phyloP scores from a whole-genome alignment of 495 filamentous ascomycete genomes.

The Xylaria longipes region DNA sequence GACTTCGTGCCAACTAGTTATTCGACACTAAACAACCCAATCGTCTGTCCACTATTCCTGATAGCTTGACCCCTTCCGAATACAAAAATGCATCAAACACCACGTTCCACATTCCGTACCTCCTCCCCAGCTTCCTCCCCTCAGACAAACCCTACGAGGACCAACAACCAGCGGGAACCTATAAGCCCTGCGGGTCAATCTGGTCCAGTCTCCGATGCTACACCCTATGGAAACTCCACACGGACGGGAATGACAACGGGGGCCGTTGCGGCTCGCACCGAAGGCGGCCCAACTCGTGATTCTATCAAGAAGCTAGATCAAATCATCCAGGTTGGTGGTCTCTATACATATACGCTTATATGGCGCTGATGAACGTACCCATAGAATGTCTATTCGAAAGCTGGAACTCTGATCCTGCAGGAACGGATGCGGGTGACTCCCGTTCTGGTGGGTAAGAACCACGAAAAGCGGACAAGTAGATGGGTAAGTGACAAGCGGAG shows the following conservation, averaged over 20 bases:
- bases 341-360: background rate
- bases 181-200: constrained; percentile 44
- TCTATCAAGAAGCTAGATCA: constrained; percentile 80
- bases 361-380: background rate
- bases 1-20: background rate
- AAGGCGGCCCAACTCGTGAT: constrained; percentile 61
- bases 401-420: constrained; percentile 82
- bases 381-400: constrained; percentile 91
- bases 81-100: constrained; percentile 79
- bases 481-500: constrained; percentile 74
- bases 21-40: constrained; percentile 8
- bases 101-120: constrained; percentile 69
- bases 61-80: constrained; percentile 10
- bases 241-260: constrained; percentile 42
- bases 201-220: constrained; percentile 45
- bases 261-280: constrained; percentile 52
- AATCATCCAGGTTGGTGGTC: constrained; percentile 77
- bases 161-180: constrained; percentile 74
- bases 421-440: constrained; percentile 75
- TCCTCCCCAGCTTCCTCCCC: constrained; percentile 70
- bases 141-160: constrained; percentile 69
- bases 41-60: background rate
- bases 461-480: constrained; percentile 74
- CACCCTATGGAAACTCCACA: constrained; percentile 45
- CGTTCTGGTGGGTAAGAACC: constrained; percentile 59